Percentiles rank a stretch among this genome's conserved stretches.
phyloP scores from a whole-genome alignment of 495 filamentous ascomycete genomes.

The Hypoxylon subgilvum region DNA sequence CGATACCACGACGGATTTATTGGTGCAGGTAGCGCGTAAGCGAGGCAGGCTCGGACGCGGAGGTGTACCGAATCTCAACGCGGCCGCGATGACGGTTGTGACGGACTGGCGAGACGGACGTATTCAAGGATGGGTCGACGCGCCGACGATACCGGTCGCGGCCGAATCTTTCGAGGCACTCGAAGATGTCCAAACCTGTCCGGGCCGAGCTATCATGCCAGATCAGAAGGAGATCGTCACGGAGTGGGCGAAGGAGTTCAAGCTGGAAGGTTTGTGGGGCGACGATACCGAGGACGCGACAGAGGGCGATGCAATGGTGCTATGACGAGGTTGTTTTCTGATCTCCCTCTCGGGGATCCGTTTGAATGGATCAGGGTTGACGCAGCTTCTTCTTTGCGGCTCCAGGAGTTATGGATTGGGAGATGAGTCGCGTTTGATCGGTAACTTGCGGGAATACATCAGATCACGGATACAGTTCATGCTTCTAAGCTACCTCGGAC shows the following conservation, averaged over 20 bases:
- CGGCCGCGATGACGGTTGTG: constrained; percentile 89
- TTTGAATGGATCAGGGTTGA: not conserved
- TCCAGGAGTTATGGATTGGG: constrained; percentile 9
- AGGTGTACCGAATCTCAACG: constrained; percentile 84
- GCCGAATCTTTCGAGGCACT: constrained; percentile 45
- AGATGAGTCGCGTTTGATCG: not conserved
- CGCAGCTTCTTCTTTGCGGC: not conserved
- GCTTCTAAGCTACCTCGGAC: too few species aligned
- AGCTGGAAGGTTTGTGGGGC: constrained; percentile 92
- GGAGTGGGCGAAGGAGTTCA: constrained; percentile 95
- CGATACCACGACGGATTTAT: constrained; percentile 86
- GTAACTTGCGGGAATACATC: too few species aligned
- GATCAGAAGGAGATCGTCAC: constrained; percentile 88
- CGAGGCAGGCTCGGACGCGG: constrained; percentile 87
- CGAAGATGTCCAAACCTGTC: constrained; percentile 25
- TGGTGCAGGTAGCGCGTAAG: constrained; percentile 92
- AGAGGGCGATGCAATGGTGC: constrained; percentile 40
- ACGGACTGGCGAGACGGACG: constrained; percentile 95
- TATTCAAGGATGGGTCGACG: constrained; percentile 89
- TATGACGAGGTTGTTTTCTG: constrained; percentile 21
- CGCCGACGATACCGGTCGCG: constrained; percentile 68
- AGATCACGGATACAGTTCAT: too few species aligned
- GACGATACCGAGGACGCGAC: constrained; percentile 47
- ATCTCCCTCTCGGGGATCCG: not conserved
- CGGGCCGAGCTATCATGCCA: constrained; percentile 40